Evolutionary conservation across 2,329 filamentous ascomycete genomes (phyloP), one percentile per base, ranked within the genome.

Genomic region (Cytospora mali): DNA sequence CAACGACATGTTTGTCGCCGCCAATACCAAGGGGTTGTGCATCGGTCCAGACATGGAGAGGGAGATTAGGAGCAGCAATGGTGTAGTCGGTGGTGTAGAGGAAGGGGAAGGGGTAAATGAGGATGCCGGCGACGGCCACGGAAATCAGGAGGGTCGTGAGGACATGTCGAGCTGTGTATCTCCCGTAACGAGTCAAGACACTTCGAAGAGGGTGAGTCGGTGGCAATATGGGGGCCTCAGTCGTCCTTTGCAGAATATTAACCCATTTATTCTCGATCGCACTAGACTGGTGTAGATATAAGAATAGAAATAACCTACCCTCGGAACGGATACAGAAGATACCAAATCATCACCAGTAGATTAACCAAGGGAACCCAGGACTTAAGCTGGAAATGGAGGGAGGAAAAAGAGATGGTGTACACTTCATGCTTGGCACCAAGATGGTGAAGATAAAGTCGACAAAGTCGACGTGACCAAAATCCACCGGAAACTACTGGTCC

Each of bases 11-110:
- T 59, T 79, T 78, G 54, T 84, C 83, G 39, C 83, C 76, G 18
- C n/a, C 50, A 59, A 90, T 78, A 23, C n/a, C 50, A 59, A 90
- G 78, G 29, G 88, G 85, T 64, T 86, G 84, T 6, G 88, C 89
- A 42, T 88, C 88, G 28, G 90, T 93, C 91, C 91, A 94, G 68
- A 91, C 90, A 83, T 93, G 89, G 70, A 89, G 87, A 31, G 91
- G 90, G 9, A 93, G 79, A 66, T 87, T 89, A 58, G 89, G 88
- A 27, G 88, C 85, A 67, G 88, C 87, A 71, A 87, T 89, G 69
- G 86, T 86, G 67, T 89, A 88, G 73, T 90, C 88, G 71, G 85
- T 88, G 1, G 87, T 88, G 74, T 89, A 89, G 56, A 93, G 84
- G 71, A 92, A 92, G 23, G 90, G 83, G 58, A 91, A 88, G 9